A percentile compares a stretch with the other conserved stretches of the same genome.
These are phyloP conservation scores for Nicotiana benthamiana DNA, from an alignment of 257 asterid genomes.

Conservation along the genomic window DNA sequence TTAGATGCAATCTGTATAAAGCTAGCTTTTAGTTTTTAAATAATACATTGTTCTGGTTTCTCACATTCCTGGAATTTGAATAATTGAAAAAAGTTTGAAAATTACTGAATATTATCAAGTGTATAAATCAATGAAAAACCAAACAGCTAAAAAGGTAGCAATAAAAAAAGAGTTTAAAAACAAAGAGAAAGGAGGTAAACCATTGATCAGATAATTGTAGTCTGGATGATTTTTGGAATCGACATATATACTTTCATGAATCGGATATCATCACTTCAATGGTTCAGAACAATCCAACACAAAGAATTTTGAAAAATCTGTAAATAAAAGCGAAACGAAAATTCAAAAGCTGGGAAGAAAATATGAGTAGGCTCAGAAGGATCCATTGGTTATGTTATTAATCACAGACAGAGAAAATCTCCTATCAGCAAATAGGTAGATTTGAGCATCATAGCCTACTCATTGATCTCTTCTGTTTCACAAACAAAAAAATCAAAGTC, in stretches of 20 bases:
- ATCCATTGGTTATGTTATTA: conserved; percentile 72
- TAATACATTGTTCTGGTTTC: too few species aligned
- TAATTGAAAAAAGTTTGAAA: neutral
- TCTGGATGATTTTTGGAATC: conserved; percentile 47
- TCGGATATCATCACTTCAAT: conserved; percentile 39
- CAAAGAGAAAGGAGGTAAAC: neutral
- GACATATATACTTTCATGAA: conserved; percentile 39
- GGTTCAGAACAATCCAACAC: neutral
- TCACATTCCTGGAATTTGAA: too few species aligned
- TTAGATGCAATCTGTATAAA: too few species aligned
- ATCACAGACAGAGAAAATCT: conserved; percentile 33
- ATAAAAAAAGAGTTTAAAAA: neutral
- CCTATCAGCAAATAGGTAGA: conserved; percentile 77
- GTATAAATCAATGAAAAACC: too few species aligned
- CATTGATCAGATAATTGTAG: conserved; percentile 87
- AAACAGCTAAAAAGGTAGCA: neutral
- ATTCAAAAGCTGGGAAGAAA: neutral
- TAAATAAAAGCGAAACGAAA: neutral
- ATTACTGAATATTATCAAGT: too few species aligned
- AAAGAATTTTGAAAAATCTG: neutral
- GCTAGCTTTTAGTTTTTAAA: too few species aligned
- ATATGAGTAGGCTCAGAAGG: conserved; percentile 59
- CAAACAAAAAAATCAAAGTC: neutral
- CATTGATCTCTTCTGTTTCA: neutral
- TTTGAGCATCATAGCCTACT: conserved; percentile 51